These are phyloP conservation scores for Leccinum boreale DNA, from an alignment of 768 basidiomycete species.

Conservation along the genomic window DNA sequence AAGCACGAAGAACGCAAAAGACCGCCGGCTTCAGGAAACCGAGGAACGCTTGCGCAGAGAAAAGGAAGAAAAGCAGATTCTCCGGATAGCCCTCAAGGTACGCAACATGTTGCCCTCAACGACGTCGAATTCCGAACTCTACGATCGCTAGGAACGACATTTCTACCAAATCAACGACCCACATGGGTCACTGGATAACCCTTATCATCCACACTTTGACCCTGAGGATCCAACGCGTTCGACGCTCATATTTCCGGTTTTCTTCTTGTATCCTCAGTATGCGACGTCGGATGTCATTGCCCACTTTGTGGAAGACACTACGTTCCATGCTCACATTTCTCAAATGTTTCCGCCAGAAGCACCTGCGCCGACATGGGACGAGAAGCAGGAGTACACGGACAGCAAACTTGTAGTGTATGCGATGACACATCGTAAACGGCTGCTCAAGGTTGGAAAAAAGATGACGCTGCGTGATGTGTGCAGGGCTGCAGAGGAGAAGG, in stretches of 20 bases:
- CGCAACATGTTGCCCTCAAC: conserved; percentile 19
- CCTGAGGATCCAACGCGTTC: conserved; percentile 54
- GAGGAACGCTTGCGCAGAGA: conserved; percentile 48
- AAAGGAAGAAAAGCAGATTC: conserved; percentile 47
- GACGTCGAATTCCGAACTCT: conserved; percentile 1
- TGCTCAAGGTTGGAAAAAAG: conserved; percentile 90
- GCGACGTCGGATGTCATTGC: conserved; percentile 86
- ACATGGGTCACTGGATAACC: conserved; percentile 47
- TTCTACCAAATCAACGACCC: conserved; percentile 55
- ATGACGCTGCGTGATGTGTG: conserved; percentile 82
- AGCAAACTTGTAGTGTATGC: conserved; percentile 77
- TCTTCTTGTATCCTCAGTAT: conserved; percentile 92
- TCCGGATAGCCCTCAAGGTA: conserved; percentile 67
- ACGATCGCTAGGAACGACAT: conserved; percentile 61
- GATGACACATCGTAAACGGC: conserved; percentile 66
- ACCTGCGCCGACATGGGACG: conserved; percentile 74
- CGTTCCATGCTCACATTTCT: conserved; percentile 73
- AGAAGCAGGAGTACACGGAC: conserved; percentile 58
- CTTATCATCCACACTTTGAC: conserved; percentile 65
- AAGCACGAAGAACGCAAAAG: conserved; percentile 47
- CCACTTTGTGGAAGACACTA: conserved; percentile 79
- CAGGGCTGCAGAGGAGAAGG: conserved; percentile 55
- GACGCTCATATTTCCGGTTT: conserved; percentile 78
- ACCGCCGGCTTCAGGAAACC: conserved; percentile 48
- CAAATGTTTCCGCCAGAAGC: conserved; percentile 79